Conservation (phyloP, 495 filamentous ascomycete species). For the Rhypophila decipiens region DNA sequence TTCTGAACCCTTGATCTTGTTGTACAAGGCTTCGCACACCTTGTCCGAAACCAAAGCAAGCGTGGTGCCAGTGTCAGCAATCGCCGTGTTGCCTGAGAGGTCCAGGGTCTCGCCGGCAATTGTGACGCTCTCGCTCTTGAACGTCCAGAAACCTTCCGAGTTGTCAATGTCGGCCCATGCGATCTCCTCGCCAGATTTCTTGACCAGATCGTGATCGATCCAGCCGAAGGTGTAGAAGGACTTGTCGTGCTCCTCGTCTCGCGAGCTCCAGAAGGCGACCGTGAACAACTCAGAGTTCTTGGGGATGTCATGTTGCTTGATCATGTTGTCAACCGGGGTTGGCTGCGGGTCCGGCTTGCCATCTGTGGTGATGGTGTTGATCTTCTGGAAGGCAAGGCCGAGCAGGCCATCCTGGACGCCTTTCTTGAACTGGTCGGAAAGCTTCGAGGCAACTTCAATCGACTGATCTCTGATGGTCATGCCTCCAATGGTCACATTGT, state of each 20-base stretch:
- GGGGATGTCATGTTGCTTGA: conserved; percentile 58
- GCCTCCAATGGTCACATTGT: conserved; percentile 61
- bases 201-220: conserved; percentile 61
- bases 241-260: conserved; percentile 49
- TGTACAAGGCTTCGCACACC: conserved; percentile 62
- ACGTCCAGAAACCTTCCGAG: conserved; percentile 67
- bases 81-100: conserved; percentile 63
- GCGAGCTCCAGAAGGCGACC: conserved; percentile 60
- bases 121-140: conserved; percentile 53
- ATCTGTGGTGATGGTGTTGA: conserved; percentile 58
- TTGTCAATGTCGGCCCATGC: conserved; percentile 63
- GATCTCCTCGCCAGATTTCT: conserved; percentile 47
- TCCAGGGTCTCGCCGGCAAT: conserved; percentile 54
- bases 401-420: conserved; percentile 65
- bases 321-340: conserved; percentile 77
- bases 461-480: conserved; percentile 61
- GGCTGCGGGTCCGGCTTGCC: conserved; percentile 46
- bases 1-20: conserved; percentile 58
- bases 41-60: conserved; percentile 63
- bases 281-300: conserved; percentile 64
- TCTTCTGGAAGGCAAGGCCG: conserved; percentile 61
- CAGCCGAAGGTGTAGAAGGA: conserved; percentile 79
- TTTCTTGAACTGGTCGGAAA: conserved; percentile 56
- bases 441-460: conserved; percentile 59
- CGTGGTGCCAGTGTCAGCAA: conserved; percentile 74